Evolutionary conservation across 176 grass and related monocot species (phyloP), one percentile per base, ranked within the genome.

Genomic region (Canna indica): DNA sequence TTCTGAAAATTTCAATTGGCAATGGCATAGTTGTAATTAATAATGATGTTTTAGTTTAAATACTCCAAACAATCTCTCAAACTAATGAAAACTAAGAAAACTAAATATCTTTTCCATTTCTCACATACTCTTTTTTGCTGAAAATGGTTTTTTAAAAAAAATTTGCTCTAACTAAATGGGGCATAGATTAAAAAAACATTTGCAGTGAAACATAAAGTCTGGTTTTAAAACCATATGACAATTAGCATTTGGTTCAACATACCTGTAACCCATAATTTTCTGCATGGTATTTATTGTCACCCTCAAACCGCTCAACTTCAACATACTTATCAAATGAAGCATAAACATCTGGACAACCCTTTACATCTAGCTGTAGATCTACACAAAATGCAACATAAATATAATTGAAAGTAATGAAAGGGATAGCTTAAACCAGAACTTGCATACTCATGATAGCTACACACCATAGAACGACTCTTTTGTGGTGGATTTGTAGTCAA

Each of bases 311-410:
- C 31, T 72, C 47, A 11, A 56, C 69, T 56, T 56, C 47, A 36
- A 54, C 46, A 72, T 54, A 72, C 48, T 72, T 72, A 54, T 72
- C 50, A 57, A 72, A 72, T 56, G 70, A 72, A 26, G 48, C 50
- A 72, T 72, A 72, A 56, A 72, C 70, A 72, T 72, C 70, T 29
- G 32, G 48, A 58, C 70, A 72, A 24, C 70, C 70, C 32, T 72
- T 72, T 54, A 72, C 70, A 72, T 72, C 70, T 27, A 72, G 33
- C 70, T 72, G 70, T n/a, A 72, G 44, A 27, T 72, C 70, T 72
- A 56, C 22, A 72, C 50, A 72, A 34, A 56, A 36, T 36, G 20
- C 70, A 57, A 14, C 11, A n/a, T 7, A 56, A 27, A 3, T 25
- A 26, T 20, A n/a, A n/a, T 72, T 33, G 58, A 24, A 57, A 25